These are phyloP conservation scores for Hymenoscyphus linearis DNA, from an alignment of 2,329 filamentous ascomycete genomes.

Conservation along the genomic window DNA sequence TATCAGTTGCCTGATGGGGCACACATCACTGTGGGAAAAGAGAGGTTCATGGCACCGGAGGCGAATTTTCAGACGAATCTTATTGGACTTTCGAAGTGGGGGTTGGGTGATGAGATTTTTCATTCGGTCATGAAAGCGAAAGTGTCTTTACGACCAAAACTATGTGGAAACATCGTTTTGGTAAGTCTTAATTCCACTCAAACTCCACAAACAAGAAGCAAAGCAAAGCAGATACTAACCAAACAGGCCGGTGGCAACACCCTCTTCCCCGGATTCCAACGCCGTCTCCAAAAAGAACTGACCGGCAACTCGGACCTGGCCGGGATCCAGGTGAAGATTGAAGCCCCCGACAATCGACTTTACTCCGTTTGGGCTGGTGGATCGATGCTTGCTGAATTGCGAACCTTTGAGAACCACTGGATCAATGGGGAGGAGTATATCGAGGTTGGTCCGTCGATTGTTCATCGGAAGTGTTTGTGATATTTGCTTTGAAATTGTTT, in stretches of 20 bases:
- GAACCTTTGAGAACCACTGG: slow-evolving; percentile 99
- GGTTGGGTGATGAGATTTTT: slow-evolving; percentile 99
- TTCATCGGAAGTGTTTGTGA: slow-evolving; percentile 99
- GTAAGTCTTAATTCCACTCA: slow-evolving; percentile 60
- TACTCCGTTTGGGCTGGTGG: slow-evolving; percentile 99
- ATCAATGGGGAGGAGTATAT: slow-evolving; percentile 99
- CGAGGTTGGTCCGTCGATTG: slow-evolving; percentile 98
- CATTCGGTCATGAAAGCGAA: slow-evolving; percentile 99
- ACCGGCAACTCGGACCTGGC: slow-evolving; percentile 90
- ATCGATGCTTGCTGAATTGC: slow-evolving; percentile 98
- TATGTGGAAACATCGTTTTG: slow-evolving; percentile 99
- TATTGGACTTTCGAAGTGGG: slow-evolving; percentile 94
- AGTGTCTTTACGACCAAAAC: slow-evolving; percentile 99
- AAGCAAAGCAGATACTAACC: slow-evolving; percentile 16
- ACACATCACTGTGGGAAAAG: slow-evolving; percentile 99
- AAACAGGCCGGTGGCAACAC: slow-evolving; percentile 96
- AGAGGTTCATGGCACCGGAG: slow-evolving; percentile 99
- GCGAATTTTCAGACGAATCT: slow-evolving; percentile 58
- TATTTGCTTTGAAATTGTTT: too few relatives aligned
- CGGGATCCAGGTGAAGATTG: slow-evolving; percentile 99
- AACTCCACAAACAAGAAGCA: too few relatives aligned
- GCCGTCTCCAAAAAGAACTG: slow-evolving; percentile 99
- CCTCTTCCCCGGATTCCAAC: slow-evolving; percentile 99
- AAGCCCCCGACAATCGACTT: slow-evolving; percentile 99
- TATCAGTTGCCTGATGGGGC: slow-evolving; percentile 99